Conservation (phyloP, 768 basidiomycete genomes). For the Cystobasidiopsis lactophilus region DNA sequence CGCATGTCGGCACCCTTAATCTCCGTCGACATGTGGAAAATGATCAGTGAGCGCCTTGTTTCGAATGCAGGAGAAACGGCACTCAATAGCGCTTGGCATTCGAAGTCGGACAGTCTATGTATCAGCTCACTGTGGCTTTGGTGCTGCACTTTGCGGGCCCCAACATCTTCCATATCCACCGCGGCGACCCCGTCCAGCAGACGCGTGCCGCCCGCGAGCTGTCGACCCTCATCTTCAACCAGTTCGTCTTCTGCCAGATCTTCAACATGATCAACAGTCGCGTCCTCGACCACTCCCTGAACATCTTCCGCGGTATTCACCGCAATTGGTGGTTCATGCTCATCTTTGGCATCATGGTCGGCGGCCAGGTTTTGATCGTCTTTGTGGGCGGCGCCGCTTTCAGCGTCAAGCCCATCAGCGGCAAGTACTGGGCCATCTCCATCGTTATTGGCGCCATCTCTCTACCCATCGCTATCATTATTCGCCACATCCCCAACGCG, state of each 20-base stretch:
- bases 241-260: slow-evolving; percentile 95
- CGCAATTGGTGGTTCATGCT: slow-evolving; percentile 62
- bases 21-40: slow-evolving; percentile 70
- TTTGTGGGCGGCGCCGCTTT: slow-evolving; percentile 82
- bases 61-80: no score
- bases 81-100: no score
- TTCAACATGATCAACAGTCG: slow-evolving; percentile 65
- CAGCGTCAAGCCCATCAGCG: slow-evolving; percentile 54
- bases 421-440: slow-evolving; percentile 81
- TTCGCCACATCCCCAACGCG: slow-evolving; percentile 57
- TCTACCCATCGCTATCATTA: slow-evolving; percentile 61
- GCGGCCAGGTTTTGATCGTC: slow-evolving; percentile 64
- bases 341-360: slow-evolving; percentile 72
- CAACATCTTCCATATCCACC: slow-evolving; percentile 36
- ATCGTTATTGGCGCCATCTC: slow-evolving; percentile 67
- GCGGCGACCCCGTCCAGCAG: slow-evolving; percentile 13
- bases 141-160: slow-evolving; percentile 71
- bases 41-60: neutral
- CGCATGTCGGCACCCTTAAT: slow-evolving; percentile 72
- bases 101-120: slow-evolving; percentile 65
- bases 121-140: slow-evolving; percentile 62
- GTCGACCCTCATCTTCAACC: slow-evolving; percentile 74
- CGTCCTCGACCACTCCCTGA: slow-evolving; percentile 59
- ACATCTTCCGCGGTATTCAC: slow-evolving; percentile 64
- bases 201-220: slow-evolving; percentile 19